phyloP scores from a whole-genome alignment of 2,329 filamentous ascomycete genomes.

The Penicillium sp. region DNA sequence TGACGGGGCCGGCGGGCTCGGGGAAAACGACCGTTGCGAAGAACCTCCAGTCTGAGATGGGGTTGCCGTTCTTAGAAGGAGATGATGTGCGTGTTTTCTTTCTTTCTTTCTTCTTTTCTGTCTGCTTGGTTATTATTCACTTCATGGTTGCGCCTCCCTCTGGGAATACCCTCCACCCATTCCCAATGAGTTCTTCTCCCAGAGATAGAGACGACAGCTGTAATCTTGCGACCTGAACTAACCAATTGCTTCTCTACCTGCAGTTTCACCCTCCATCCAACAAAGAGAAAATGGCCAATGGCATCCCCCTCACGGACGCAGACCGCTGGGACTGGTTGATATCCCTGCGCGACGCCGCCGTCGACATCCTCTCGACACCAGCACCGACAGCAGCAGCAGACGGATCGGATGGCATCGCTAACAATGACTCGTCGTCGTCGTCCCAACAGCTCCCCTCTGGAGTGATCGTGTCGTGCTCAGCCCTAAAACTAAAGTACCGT shows the following conservation, averaged over 20 bases:
- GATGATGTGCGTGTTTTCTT: slow-evolving; percentile 60
- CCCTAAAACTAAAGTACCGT: slow-evolving; percentile 93
- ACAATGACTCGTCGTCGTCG: slow-evolving; percentile 7
- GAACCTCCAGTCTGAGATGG: slow-evolving; percentile 58
- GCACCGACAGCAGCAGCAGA: not conserved
- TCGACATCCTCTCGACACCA: slow-evolving; percentile 44
- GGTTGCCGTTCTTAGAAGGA: slow-evolving; percentile 70
- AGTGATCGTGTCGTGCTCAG: slow-evolving; percentile 95
- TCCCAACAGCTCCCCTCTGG: slow-evolving; percentile 53
- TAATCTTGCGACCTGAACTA: not conserved
- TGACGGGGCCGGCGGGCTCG: slow-evolving; percentile 74
- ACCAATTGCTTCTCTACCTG: not conserved
- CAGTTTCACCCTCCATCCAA: slow-evolving; percentile 59
- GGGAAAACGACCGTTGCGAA: slow-evolving; percentile 74
- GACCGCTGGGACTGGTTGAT: slow-evolving; percentile 99
- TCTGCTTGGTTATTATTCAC: not conserved
- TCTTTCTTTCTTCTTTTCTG: not conserved
- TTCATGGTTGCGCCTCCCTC: not conserved
- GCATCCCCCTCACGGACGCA: slow-evolving; percentile 79
- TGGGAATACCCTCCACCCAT: not conserved
- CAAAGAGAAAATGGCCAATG: slow-evolving; percentile 84
- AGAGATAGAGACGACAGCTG: not conserved
- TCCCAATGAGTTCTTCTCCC: not conserved
- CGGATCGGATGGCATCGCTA: not conserved
- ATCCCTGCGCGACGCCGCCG: slow-evolving; percentile 61